Percentiles rank a stretch among this genome's conserved stretches.
Evolutionary conservation across 441 rosid genomes (phyloP).

Genomic region (Biscutella laevigata): DNA sequence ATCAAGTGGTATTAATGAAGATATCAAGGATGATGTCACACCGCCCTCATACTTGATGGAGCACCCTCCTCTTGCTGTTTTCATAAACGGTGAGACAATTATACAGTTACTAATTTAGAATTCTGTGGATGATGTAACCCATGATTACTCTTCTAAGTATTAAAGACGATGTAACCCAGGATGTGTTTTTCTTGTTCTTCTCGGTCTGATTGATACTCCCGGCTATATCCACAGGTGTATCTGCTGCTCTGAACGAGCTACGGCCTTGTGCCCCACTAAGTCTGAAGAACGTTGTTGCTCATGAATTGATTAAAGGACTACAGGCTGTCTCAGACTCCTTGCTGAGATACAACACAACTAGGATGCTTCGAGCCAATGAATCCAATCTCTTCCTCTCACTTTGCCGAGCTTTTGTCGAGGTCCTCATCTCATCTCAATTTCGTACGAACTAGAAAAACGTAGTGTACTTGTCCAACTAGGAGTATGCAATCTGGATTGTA

Average conservation of each 20-base stretch:
- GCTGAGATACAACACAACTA: slow-evolving; percentile 73
- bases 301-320: slow-evolving; percentile 67
- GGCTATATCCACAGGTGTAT: slow-evolving; percentile 52
- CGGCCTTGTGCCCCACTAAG: slow-evolving; percentile 87
- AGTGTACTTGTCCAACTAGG: not conserved
- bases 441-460: not conserved
- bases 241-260: slow-evolving; percentile 84
- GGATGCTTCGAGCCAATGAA: slow-evolving; percentile 84
- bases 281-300: slow-evolving; percentile 65
- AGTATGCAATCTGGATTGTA: not conserved
- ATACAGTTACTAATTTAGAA: not conserved
- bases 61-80: slow-evolving; percentile 96
- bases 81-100: slow-evolving; percentile 58
- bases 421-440: slow-evolving; percentile 5
- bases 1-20: slow-evolving; percentile 46
- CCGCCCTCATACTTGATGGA: slow-evolving; percentile 93
- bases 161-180: too few species aligned
- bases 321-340: slow-evolving; percentile 73
- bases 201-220: too few species aligned
- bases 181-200: too few species aligned
- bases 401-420: slow-evolving; percentile 85
- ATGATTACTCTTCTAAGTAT: not conserved
- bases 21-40: slow-evolving; percentile 75
- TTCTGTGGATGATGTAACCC: not conserved
- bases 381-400: slow-evolving; percentile 81